phyloP scores from a whole-genome alignment of 2,329 filamentous ascomycete species.

The Dactylonectria estremocensis region DNA sequence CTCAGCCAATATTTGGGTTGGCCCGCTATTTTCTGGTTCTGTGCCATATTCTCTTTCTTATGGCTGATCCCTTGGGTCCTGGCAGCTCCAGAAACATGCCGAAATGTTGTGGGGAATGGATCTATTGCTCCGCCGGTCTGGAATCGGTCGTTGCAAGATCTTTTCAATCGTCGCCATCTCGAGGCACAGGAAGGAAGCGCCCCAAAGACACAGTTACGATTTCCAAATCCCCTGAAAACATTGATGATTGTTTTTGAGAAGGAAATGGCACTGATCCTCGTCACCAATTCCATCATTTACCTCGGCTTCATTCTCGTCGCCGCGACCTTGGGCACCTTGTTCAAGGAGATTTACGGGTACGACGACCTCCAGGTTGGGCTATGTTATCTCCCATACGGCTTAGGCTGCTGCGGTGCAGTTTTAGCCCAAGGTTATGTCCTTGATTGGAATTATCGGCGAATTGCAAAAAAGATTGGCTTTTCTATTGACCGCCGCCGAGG shows the following conservation, averaged over 20 bases:
- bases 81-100: conserved; percentile 72
- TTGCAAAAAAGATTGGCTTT: conserved; percentile 74
- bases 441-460: conserved; percentile 80
- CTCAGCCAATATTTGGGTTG: conserved; percentile 76
- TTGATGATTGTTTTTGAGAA: conserved; percentile 70
- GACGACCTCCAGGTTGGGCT: conserved; percentile 67
- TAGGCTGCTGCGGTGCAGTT: conserved; percentile 64
- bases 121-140: conserved; percentile 70
- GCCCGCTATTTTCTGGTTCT: conserved; percentile 80
- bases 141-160: conserved; percentile 72
- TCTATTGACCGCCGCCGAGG: conserved; percentile 72
- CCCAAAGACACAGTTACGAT: conserved; percentile 60
- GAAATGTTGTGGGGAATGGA: conserved; percentile 75
- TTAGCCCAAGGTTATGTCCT: conserved; percentile 70
- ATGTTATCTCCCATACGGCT: conserved; percentile 69
- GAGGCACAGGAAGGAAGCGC: conserved; percentile 53
- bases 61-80: conserved; percentile 70
- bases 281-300: conserved; percentile 69
- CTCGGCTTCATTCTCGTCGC: conserved; percentile 69
- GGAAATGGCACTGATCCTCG: conserved; percentile 68
- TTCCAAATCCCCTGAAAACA: conserved; percentile 72
- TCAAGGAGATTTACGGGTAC: conserved; percentile 67
- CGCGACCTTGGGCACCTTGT: conserved; percentile 67
- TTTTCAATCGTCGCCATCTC: conserved; percentile 57
- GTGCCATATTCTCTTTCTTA: conserved; percentile 67